Evolutionary conservation across 495 filamentous ascomycete species (phyloP), one percentile per base, ranked within the genome.

Genomic region (Penicillium canescens): DNA sequence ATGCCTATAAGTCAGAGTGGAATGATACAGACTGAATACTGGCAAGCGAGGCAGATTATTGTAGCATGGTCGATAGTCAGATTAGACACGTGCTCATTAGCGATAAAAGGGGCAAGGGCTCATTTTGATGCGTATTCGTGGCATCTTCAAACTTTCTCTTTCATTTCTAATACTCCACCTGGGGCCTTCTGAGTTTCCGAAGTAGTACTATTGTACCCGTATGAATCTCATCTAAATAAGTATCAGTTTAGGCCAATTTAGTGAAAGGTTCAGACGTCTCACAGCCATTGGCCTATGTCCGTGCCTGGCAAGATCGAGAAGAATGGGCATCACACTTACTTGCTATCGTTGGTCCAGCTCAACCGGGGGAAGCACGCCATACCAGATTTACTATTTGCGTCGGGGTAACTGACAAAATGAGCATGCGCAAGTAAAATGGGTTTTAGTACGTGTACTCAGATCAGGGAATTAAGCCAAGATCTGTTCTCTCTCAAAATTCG

Each of bases 1-100:
- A 39, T 48, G 21, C 35, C 46, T 40, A n/a, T 49, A 49, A 49
- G 23, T 49, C 24, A 41, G 36, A 20, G 37, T 49, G 33, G 14
- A 41, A 49, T 49, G 14, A 49, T 33, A 40, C n/a, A 49, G 9
- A n/a, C 46, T 20, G 24, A 49, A 33, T 7, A 26, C 45, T 16
- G 20, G 10, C 6, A 38, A 21, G 34, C 45, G 45, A 47, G 45
- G 21, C 20, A 26, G 34, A 47, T 47, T 47, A 47, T 38, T 13
- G 20, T 49, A 24, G 24, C 46, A 33, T 49, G 36, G 13, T 23
- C 23, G 36, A 40, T 49, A 49, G 46, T 33, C 36, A 31, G 4
- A 38, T 26, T 38, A 14, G 44, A n/a, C 16, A 35, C 44, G 18
- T 24, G 34, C 45, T 47, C 45, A 47, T 26, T 37, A 47, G 45